phyloP scores from a whole-genome alignment of 139 green algal species.

The Eudorina sp. region DNA sequence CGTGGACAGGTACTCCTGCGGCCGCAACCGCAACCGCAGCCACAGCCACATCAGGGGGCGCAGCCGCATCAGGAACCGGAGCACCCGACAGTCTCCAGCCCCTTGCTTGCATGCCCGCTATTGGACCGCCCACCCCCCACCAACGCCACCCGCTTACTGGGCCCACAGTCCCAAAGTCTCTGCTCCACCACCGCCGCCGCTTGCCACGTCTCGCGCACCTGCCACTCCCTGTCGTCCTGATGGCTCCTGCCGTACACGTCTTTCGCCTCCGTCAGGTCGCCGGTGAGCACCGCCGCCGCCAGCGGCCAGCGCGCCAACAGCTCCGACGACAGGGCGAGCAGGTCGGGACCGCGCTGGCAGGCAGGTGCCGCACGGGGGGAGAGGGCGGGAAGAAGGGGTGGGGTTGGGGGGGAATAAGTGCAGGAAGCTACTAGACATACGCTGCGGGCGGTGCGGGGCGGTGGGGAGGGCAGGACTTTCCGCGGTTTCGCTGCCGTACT shows the following conservation, averaged over 20 bases:
- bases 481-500: no score
- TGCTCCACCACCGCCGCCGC: no score
- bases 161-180: no score
- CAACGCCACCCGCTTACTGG: no score
- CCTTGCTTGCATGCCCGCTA: no score
- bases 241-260: neutral
- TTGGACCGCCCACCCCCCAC: no score
- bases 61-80: neutral
- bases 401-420: neutral
- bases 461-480: neutral
- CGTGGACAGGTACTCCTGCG: neutral
- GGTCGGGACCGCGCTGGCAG: conserved; percentile 14
- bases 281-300: conserved; percentile 11
- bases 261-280: conserved; percentile 46
- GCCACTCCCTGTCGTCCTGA: conserved; percentile 31
- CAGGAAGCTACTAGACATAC: neutral
- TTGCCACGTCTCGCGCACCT: neutral
- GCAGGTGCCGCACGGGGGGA: neutral
- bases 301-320: conserved; percentile 23
- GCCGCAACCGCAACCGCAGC: neutral
- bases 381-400: neutral
- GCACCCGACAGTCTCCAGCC: neutral
- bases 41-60: neutral
- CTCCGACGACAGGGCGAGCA: neutral
- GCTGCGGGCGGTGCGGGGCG: neutral